Conservation (phyloP, 164 flowering plant species). For the Berberis thunbergii region DNA sequence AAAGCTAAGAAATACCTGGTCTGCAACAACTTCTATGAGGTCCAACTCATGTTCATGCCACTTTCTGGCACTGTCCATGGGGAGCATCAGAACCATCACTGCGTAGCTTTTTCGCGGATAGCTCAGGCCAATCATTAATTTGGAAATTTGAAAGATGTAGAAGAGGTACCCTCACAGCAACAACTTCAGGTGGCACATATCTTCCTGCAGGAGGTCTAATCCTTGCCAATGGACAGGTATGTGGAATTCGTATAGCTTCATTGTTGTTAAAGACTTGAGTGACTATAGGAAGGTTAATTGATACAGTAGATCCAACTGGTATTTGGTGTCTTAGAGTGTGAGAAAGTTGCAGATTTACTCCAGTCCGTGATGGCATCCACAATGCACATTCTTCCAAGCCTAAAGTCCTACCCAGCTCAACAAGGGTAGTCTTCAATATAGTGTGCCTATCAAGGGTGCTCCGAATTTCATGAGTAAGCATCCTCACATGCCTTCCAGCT, state of each 20-base stretch:
- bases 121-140: constrained; percentile 54
- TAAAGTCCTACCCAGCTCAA: constrained; percentile 59
- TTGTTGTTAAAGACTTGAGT: constrained; percentile 45
- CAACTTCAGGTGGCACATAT: constrained; percentile 52
- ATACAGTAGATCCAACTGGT: constrained; percentile 40
- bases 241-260: constrained; percentile 45
- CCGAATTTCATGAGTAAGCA: constrained; percentile 77
- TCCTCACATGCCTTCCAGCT: constrained; percentile 68
- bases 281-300: constrained; percentile 45
- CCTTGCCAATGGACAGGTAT: constrained; percentile 49
- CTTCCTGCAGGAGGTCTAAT: constrained; percentile 39
- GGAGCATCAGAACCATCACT: constrained; percentile 63
- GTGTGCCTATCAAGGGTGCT: constrained; percentile 66
- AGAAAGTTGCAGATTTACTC: constrained; percentile 41
- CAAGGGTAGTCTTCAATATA: constrained; percentile 60
- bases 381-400: constrained; percentile 65
- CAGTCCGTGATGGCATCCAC: constrained; percentile 68
- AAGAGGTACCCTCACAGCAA: constrained; percentile 71
- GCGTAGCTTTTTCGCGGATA: constrained; percentile 52
- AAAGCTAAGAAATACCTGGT: constrained; percentile 39
- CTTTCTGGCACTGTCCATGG: constrained; percentile 43
- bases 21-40: constrained; percentile 77
- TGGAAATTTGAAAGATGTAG: constrained; percentile 56
- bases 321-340: constrained; percentile 43
- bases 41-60: constrained; percentile 75